Base-by-base conservation (phyloP, 2,329 filamentous ascomycete species). In the Pseudogymnoascus sp. region DNA sequence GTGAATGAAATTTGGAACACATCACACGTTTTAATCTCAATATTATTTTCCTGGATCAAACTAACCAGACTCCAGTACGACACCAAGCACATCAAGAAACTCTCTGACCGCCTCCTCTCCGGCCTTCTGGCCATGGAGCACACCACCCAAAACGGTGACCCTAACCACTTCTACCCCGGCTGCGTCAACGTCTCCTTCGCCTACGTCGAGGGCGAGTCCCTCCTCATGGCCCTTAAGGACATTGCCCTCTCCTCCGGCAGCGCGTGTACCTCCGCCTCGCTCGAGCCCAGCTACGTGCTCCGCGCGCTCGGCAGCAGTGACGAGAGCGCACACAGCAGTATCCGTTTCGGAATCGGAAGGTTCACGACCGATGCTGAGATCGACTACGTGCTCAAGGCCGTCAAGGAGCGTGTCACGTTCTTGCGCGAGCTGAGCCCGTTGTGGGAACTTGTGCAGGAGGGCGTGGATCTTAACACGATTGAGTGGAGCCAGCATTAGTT, bases 101-200 rank as follows among this genome's bases (percentile, higher is more conserved):
- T 99, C 7, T 97, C 94, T 9, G 89, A 96, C 72, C 87, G 90
- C 61, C 82, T 99, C 27, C 81, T 91, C 41, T 85, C 89, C 15
- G 92, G 92, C 2, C 86, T 99, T 2, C 80, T 99, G 17, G 77
- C 90, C 5, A 84, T 99, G 79, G 94, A 97, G 74, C 94, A 99
- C 77, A 96, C 94, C 2, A 84, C 83, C 7, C 87, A 96, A 69
- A 99, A 99, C 71, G 94, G 94, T 59, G 91, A 94, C 69, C 82
- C 87, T 1, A 77, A 88, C 4, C 82, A 85, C 60, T 95, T 95
- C 75, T 99, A 99, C 74, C 92, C 94, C 1, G 94, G 94, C 66
- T 99, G 94, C 70, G 93, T 99, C 65, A 99, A 99, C 75, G 90
- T 99, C 9, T 99, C 94, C 0, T 99, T 99, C 72, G 93, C 94